Evolutionary conservation across 495 filamentous ascomycete species (phyloP).

Genomic region (Aspergillus sparsus): DNA sequence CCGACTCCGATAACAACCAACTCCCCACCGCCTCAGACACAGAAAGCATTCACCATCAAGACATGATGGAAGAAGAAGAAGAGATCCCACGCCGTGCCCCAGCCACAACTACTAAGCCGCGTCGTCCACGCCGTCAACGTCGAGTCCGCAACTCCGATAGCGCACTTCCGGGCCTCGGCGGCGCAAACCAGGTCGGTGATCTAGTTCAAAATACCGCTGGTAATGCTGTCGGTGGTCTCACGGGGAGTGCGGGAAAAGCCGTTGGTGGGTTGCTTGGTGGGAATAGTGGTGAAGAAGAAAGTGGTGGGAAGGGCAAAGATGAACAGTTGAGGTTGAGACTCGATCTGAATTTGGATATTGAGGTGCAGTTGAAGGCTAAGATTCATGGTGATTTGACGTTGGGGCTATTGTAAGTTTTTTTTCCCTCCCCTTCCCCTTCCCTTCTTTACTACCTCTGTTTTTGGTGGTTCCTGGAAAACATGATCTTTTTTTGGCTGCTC

Average conservation of each 20-base stretch:
- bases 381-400: constrained; percentile 90
- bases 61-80: constrained; percentile 43
- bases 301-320: constrained; percentile 51
- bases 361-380: constrained; percentile 87
- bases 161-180: constrained; percentile 55
- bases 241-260: constrained; percentile 58
- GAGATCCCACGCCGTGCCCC: constrained; percentile 23
- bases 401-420: constrained; percentile 71
- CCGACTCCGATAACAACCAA: constrained; percentile 17
- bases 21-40: constrained; percentile 35
- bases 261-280: constrained; percentile 52
- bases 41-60: constrained; percentile 38
- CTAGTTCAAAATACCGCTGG: constrained; percentile 67
- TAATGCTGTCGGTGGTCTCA: constrained; percentile 57
- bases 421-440: constrained; percentile 12
- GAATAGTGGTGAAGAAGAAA: constrained; percentile 42
- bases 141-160: constrained; percentile 39
- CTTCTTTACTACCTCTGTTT: neutral
- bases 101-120: constrained; percentile 19
- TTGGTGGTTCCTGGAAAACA: too few relatives aligned
- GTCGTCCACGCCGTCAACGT: constrained; percentile 42
- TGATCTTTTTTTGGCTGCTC: neutral
- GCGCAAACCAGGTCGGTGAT: constrained; percentile 56
- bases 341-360: constrained; percentile 85
- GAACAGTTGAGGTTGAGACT: constrained; percentile 77